phyloP scores from a whole-genome alignment of 2,329 filamentous ascomycete genomes.

The Diaporthe batatas region DNA sequence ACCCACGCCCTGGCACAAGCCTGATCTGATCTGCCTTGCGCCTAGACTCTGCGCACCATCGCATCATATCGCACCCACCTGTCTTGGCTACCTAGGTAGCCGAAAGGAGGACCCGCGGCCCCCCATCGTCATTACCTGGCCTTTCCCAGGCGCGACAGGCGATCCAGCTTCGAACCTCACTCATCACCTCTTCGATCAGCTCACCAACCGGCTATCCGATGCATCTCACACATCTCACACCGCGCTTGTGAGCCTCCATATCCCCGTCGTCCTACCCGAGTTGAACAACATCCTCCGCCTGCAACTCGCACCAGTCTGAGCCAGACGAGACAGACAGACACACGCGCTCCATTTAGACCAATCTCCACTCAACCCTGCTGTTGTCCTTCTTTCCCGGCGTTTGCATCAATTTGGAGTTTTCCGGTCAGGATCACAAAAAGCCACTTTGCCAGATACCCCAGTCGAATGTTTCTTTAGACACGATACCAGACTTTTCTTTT shows the following conservation, averaged over 20 bases:
- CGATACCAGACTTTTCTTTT: conserved; percentile 41
- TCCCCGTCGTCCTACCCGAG: not conserved
- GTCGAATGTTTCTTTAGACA: conserved; percentile 48
- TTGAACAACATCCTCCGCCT: conserved; percentile 5
- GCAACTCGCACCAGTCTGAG: conserved; percentile 16
- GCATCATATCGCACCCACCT: conserved; percentile 18
- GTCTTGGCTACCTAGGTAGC: conserved; percentile 9
- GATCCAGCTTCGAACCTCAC: conserved; percentile 17
- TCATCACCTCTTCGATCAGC: conserved; percentile 28
- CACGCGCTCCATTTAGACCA: conserved; percentile 35
- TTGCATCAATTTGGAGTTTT: conserved; percentile 46
- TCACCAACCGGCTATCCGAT: conserved; percentile 26
- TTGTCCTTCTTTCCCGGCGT: conserved; percentile 44
- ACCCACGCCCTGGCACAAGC: not conserved
- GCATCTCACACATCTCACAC: conserved; percentile 23
- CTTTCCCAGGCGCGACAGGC: conserved; percentile 28
- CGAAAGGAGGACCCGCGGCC: conserved; percentile 10
- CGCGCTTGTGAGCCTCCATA: conserved; percentile 14
- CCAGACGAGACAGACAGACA: not conserved
- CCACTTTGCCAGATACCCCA: conserved; percentile 45
- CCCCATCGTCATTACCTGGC: conserved; percentile 21
- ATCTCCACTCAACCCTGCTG: conserved; percentile 52
- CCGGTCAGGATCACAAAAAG: conserved; percentile 45
- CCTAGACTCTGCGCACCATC: not conserved
- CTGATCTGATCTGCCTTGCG: conserved; percentile 10